phyloP scores from a whole-genome alignment of 306 rosid genomes.

The Abrus pulchellus region DNA sequence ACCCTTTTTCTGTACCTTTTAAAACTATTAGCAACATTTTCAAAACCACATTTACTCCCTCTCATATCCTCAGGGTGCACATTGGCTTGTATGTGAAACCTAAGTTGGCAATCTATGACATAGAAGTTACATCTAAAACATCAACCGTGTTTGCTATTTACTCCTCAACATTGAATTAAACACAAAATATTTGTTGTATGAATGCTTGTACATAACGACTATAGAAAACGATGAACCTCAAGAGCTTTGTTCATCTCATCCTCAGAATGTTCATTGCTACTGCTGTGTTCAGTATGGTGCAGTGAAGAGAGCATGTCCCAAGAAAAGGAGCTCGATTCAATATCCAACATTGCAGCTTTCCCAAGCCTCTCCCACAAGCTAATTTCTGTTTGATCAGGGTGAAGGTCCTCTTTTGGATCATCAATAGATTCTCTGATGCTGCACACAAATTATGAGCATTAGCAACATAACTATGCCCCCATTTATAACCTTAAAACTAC shows the following conservation, averaged over 20 bases:
- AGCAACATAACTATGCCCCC: constrained; percentile 10
- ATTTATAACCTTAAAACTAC: neutral
- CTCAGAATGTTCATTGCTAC: constrained; percentile 81
- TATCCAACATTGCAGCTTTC: constrained; percentile 79
- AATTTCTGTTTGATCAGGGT: constrained; percentile 68
- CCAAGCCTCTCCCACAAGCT: constrained; percentile 96
- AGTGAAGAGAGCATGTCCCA: constrained; percentile 88
- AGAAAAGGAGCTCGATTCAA: constrained; percentile 74
- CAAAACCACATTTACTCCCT: constrained; percentile 15
- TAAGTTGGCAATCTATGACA: neutral
- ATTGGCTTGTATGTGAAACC: constrained; percentile 1
- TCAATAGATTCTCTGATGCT: constrained; percentile 62
- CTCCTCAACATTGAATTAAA: constrained; percentile 22
- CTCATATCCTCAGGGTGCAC: neutral
- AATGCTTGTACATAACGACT: constrained; percentile 1
- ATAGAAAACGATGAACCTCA: constrained; percentile 68
- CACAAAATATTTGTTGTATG: neutral
- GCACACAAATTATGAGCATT: constrained; percentile 45
- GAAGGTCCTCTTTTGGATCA: constrained; percentile 47
- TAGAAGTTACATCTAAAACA: constrained; percentile 11
- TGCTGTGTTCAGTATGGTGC: constrained; percentile 82
- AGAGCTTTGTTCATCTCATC: constrained; percentile 87
- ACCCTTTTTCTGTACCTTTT: neutral
- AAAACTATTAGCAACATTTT: constrained; percentile 1
- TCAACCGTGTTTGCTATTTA: constrained; percentile 21